A percentile compares a stretch with the other conserved stretches of the same genome.
phyloP scores from a whole-genome alignment of 257 asterid genomes.

The Penstemon barbatus region DNA sequence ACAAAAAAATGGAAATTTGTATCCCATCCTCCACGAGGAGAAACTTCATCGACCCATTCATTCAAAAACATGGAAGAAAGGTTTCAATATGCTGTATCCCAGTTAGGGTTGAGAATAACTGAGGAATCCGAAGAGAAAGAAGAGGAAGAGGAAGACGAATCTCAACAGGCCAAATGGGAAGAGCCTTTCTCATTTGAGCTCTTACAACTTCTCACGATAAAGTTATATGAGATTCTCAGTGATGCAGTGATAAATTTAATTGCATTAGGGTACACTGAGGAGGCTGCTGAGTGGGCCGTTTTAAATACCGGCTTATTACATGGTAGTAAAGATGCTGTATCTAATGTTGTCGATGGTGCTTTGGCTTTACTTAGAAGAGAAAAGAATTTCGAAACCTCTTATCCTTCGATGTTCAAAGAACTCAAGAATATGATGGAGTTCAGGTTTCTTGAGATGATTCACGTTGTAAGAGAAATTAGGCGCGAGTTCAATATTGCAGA shows the following conservation, averaged over 20 bases:
- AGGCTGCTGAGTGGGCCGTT: slow-evolving; percentile 65
- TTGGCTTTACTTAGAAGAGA: slow-evolving; percentile 48
- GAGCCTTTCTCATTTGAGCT: slow-evolving; percentile 53
- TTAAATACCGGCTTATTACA: slow-evolving; percentile 55
- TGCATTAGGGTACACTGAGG: slow-evolving; percentile 55
- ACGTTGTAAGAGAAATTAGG: slow-evolving; percentile 64
- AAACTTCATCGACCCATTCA: slow-evolving; percentile 31
- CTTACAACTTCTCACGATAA: slow-evolving; percentile 45
- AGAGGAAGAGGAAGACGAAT: slow-evolving; percentile 28
- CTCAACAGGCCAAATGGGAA: slow-evolving; percentile 56
- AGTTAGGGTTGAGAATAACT: slow-evolving; percentile 33
- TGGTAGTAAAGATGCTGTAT: slow-evolving; percentile 58
- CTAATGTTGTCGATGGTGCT: slow-evolving; percentile 75
- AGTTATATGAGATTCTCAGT: slow-evolving; percentile 41
- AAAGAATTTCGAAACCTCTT: slow-evolving; percentile 35
- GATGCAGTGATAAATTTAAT: slow-evolving; percentile 58
- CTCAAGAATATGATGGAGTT: slow-evolving; percentile 56
- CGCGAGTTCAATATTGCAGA: slow-evolving; percentile 55
- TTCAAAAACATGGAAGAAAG: slow-evolving; percentile 52
- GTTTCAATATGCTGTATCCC: slow-evolving; percentile 23
- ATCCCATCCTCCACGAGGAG: slow-evolving; percentile 38
- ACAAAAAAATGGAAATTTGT: slow-evolving; percentile 64
- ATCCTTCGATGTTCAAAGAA: slow-evolving; percentile 43
- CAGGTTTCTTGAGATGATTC: slow-evolving; percentile 75
- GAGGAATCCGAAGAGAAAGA: neutral